Evolutionary conservation across 768 basidiomycete species (phyloP), one percentile per base, ranked within the genome.

Genomic region (Hirschioporus abietinus): DNA sequence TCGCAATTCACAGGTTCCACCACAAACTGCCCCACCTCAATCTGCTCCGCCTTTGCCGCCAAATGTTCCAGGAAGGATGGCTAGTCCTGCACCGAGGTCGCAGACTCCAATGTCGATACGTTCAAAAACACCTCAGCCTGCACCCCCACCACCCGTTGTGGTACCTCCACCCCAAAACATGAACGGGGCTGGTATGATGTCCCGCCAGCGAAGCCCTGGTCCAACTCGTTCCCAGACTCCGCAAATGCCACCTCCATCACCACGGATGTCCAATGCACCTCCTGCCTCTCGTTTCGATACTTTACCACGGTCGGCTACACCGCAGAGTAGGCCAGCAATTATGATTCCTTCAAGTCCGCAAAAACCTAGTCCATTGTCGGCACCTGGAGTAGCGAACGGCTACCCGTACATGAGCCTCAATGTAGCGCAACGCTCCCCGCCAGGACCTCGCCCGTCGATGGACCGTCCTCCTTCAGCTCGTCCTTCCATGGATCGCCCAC

Each of bases 1-100:
- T 72, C 84, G 17, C 80, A 87, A 52, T 76, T 86, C 25, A 15
- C 42, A 52, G 42, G 42, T 52, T 52, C 42, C 42, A 52, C 42
- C 42, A 20, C 42, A 52, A 52, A 12, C 42, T 20, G 42, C 42
- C 42, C 42, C 42, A 52, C 42, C 42, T 52, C 42, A 52, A 15
- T 52, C 42, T 20, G 12, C 42, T 1, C 42, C 42, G 42, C 42
- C 42, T 52, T 20, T 52, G 42, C 42, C 42, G 12, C 42, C 42
- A 12, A 52, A 52, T 52, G 20, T 52, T 52, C 42, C 42, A 52
- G 42, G 42, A 52, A 52, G 42, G 42, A 52, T 52, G 42, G 42
- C 42, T 20, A 52, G 42, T 15, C 42, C 42, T 52, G 42, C 42
- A 20, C 42, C 42, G 20, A 52, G 42, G 42, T 52, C 42, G 20